A percentile compares a stretch with the other conserved stretches of the same genome.
phyloP scores from a whole-genome alignment of 768 basidiomycete genomes.

The Butyriboletus loyo region DNA sequence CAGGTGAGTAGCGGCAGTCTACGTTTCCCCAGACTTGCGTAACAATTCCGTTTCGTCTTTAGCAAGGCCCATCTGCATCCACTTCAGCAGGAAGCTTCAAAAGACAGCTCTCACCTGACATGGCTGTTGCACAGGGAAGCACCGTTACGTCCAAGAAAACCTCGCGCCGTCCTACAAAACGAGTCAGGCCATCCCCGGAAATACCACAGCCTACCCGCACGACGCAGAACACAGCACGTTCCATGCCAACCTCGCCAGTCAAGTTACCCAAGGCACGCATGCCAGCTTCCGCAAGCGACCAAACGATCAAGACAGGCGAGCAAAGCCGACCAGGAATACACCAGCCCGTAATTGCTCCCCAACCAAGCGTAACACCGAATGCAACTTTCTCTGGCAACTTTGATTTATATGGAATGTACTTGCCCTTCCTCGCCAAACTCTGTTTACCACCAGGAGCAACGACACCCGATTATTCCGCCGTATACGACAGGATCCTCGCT shows the following conservation, averaged over 20 bases:
- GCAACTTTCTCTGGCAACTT: slow-evolving; percentile 33
- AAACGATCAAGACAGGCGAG: background rate
- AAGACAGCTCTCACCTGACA: slow-evolving; percentile 20
- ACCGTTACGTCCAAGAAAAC: background rate
- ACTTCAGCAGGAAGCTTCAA: slow-evolving; percentile 21
- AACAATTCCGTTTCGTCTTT: background rate
- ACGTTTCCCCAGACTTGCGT: background rate
- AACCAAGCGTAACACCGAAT: slow-evolving; percentile 4
- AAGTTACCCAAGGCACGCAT: slow-evolving; percentile 7
- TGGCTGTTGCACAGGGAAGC: slow-evolving; percentile 1
- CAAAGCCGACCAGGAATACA: background rate
- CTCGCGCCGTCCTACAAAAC: slow-evolving; percentile 19
- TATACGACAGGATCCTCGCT: slow-evolving; percentile 36
- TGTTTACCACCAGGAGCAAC: slow-evolving; percentile 30
- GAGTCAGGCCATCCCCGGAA: slow-evolving; percentile 12
- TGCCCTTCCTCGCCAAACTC: slow-evolving; percentile 34
- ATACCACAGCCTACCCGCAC: slow-evolving; percentile 6
- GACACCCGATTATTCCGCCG: slow-evolving; percentile 26
- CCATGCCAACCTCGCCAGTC: slow-evolving; percentile 4
- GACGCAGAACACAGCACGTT: slow-evolving; percentile 1
- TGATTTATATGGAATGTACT: slow-evolving; percentile 39
- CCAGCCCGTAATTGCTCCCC: slow-evolving; percentile 7
- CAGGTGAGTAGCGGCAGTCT: slow-evolving; percentile 11
- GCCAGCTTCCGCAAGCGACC: background rate
- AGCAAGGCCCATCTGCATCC: slow-evolving; percentile 16